Evolutionary conservation across 345 rosid species (phyloP).

Genomic region (Citrus cavaleriei): DNA sequence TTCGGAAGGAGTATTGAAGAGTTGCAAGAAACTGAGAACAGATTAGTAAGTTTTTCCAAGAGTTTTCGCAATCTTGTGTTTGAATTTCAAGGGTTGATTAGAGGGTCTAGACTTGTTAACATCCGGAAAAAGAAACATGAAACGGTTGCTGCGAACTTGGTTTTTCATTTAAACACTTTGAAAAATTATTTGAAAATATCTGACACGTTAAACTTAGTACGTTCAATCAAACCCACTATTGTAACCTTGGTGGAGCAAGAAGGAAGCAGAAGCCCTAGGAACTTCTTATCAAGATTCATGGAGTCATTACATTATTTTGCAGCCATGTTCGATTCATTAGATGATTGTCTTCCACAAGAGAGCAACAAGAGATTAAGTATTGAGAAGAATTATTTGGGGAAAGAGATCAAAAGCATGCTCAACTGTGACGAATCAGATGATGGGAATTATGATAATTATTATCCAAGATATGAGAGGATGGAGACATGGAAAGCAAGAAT

Average conservation of each 20-base stretch:
- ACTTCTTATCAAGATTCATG: conserved; percentile 57
- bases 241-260: conserved; percentile 58
- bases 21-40: conserved; percentile 52
- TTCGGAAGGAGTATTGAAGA: conserved; percentile 45
- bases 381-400: conserved; percentile 63
- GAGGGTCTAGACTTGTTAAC: conserved; percentile 30
- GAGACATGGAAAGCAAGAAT: conserved; percentile 61
- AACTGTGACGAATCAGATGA: conserved; percentile 28
- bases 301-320: conserved; percentile 62
- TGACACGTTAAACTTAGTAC: conserved; percentile 37
- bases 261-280: conserved; percentile 38
- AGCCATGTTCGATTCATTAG: conserved; percentile 71
- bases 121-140: conserved; percentile 47
- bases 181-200: conserved; percentile 27
- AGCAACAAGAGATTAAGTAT: conserved; percentile 50
- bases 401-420: conserved; percentile 50
- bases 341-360: conserved; percentile 54
- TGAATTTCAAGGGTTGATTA: conserved; percentile 53
- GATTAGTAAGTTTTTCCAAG: conserved; percentile 50
- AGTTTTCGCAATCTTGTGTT: conserved; percentile 46
- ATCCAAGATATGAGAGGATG: conserved; percentile 42
- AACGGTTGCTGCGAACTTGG: conserved; percentile 54
- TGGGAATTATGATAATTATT: not conserved
- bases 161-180: conserved; percentile 44
- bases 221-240: conserved; percentile 45